Conservation (phyloP, 176 grass and related monocot genomes). For the Neostapfia colusana region DNA sequence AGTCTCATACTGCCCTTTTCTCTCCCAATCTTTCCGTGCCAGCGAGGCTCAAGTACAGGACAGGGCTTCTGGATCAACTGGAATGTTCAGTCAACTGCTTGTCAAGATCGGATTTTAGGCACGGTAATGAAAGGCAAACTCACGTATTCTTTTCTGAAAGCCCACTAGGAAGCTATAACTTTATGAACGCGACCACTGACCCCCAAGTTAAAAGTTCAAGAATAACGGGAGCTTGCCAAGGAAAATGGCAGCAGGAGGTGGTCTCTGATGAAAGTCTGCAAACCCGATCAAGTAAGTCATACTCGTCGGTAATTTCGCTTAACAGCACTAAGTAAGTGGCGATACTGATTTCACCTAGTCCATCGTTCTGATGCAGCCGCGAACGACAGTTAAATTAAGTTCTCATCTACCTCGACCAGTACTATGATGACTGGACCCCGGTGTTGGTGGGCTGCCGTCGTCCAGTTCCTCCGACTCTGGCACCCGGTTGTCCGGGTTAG, state of each 20-base stretch:
- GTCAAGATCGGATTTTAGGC: neutral
- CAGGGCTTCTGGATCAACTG: constrained; percentile 12
- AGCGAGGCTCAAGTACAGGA: constrained; percentile 17
- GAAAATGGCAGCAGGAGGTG: neutral
- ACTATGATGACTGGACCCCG: too few relatives aligned
- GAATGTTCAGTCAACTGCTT: constrained; percentile 19
- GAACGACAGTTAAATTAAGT: neutral
- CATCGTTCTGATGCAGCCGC: neutral
- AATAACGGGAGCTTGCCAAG: neutral
- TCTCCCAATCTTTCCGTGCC: neutral
- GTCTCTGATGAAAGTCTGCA: neutral
- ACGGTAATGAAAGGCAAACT: neutral
- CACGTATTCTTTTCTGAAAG: neutral
- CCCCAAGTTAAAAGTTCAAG: neutral
- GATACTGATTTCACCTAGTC: neutral
- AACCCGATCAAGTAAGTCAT: neutral
- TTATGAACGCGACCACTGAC: neutral
- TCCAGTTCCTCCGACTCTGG: too few relatives aligned
- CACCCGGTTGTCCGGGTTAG: too few relatives aligned
- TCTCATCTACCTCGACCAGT: too few relatives aligned
- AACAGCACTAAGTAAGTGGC: neutral
- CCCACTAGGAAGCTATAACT: neutral
- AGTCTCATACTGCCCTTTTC: neutral
- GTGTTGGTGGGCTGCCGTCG: too few relatives aligned
- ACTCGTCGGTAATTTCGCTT: neutral